A percentile compares a stretch with the other conserved stretches of the same genome.
phyloP scores from a whole-genome alignment of 805 yeast genomes.

The Ogataea kodamae region DNA sequence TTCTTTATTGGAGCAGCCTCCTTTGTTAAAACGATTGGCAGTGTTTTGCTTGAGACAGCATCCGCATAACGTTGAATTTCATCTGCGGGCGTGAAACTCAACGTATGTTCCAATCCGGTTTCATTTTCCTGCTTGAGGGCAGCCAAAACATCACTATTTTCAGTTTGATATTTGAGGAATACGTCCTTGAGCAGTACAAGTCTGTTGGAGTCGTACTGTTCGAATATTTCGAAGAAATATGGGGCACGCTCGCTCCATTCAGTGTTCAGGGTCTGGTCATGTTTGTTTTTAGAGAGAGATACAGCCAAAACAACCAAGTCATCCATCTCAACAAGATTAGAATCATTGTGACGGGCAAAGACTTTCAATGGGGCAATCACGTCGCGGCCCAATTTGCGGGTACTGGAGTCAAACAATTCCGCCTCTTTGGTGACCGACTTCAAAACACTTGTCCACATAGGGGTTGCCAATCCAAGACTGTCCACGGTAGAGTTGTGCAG shows the following conservation, averaged over 20 bases:
- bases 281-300: constrained; percentile 19
- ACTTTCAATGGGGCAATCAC: constrained; percentile 52
- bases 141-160: constrained; percentile 50
- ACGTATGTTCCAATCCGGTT: constrained; percentile 57
- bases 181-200: constrained; percentile 60
- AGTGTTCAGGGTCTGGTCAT: constrained; percentile 35
- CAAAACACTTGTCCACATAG: constrained; percentile 43
- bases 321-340: constrained; percentile 39
- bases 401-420: constrained; percentile 43
- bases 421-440: constrained; percentile 43
- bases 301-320: constrained; percentile 31
- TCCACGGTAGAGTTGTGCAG: constrained; percentile 47
- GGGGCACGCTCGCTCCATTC: constrained; percentile 82
- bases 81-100: constrained; percentile 58
- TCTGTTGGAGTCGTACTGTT: constrained; percentile 63
- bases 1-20: constrained; percentile 6
- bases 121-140: constrained; percentile 51
- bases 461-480: constrained; percentile 43
- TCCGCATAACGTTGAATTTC: constrained; percentile 58
- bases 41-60: constrained; percentile 27
- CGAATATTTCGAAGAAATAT: constrained; percentile 68
- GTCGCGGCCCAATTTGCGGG: constrained; percentile 51
- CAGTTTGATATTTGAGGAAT: constrained; percentile 62
- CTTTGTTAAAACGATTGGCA: constrained; percentile 28
- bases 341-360: constrained; percentile 50